phyloP scores from a whole-genome alignment of 192 early-diverging fungal genomes.

The Backusella australiensis region DNA sequence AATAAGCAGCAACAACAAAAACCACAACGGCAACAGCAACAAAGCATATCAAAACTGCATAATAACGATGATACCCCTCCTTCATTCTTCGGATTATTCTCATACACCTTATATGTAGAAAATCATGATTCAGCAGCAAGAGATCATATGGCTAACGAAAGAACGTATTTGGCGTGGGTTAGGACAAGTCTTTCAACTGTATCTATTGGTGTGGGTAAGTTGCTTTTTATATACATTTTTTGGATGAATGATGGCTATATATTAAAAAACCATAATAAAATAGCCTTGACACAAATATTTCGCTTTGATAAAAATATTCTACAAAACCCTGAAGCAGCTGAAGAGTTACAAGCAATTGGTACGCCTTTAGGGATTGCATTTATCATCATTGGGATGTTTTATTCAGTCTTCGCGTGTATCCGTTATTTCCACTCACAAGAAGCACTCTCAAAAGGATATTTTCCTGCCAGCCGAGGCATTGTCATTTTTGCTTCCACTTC shows the following conservation, averaged over 20 bases:
- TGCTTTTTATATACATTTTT: constrained; percentile 41
- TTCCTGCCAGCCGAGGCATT: constrained; percentile 67
- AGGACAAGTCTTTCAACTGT: constrained; percentile 70
- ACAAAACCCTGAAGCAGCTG: not conserved
- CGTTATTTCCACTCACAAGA: constrained; percentile 72
- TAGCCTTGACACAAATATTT: constrained; percentile 36
- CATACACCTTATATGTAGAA: constrained; percentile 47
- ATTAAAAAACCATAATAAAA: constrained; percentile 40
- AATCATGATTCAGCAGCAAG: constrained; percentile 77
- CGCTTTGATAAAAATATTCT: constrained; percentile 13
- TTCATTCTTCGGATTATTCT: not conserved
- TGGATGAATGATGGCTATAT: not conserved
- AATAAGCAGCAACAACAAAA: not conserved
- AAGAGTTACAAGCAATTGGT: constrained; percentile 35
- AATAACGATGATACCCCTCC: not conserved
- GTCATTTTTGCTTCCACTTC: constrained; percentile 41
- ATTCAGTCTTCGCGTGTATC: constrained; percentile 58
- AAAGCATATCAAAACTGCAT: not conserved
- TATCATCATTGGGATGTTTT: constrained; percentile 60
- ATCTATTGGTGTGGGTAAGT: constrained; percentile 64
- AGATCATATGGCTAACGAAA: constrained; percentile 81
- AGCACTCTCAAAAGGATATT: constrained; percentile 64
- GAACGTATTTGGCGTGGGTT: constrained; percentile 79
- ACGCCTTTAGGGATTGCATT: constrained; percentile 54
- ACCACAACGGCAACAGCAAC: not conserved